Percentiles rank a stretch among this genome's conserved stretches.
Evolutionary conservation across 331 rosid genomes (phyloP).

Genomic region (Malus hybrid): DNA sequence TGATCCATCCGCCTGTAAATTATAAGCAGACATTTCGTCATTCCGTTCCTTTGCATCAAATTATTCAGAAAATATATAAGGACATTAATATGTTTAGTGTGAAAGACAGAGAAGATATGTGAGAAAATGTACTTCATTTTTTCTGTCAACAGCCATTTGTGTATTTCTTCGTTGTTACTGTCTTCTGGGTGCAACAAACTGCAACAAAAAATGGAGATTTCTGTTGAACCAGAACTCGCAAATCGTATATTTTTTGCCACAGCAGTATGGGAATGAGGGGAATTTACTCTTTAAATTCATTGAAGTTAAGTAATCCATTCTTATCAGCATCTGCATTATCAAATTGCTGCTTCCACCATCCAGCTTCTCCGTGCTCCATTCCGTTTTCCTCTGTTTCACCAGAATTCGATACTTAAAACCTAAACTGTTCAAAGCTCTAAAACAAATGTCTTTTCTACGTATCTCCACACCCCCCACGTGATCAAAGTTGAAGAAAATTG

Average conservation of each 20-base stretch:
- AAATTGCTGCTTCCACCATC: slow-evolving; percentile 77
- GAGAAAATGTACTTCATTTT: slow-evolving; percentile 38
- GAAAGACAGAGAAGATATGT: background rate
- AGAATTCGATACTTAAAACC: too few species aligned
- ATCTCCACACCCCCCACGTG: too few species aligned
- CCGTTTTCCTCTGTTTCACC: slow-evolving; percentile 39
- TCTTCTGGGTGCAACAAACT: slow-evolving; percentile 86
- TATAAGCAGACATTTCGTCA: background rate
- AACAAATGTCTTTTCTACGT: too few species aligned
- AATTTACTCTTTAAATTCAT: slow-evolving; percentile 59
- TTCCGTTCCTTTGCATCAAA: background rate
- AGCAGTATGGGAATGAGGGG: background rate
- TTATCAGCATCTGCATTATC: slow-evolving; percentile 49
- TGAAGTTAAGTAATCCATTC: slow-evolving; percentile 46
- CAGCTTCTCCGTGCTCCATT: slow-evolving; percentile 64
- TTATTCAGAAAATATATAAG: background rate
- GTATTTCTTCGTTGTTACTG: slow-evolving; percentile 38
- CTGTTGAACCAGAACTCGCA: background rate
- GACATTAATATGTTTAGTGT: background rate
- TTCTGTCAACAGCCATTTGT: slow-evolving; percentile 56
- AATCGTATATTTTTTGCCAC: background rate
- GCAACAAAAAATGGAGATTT: slow-evolving; percentile 9
- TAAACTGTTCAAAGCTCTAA: too few species aligned
- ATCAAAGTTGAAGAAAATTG: background rate
- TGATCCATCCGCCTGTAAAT: slow-evolving; percentile 46